Conservation (phyloP, 1,284 basidiomycete species). For the Leccinum pachyderme region DNA sequence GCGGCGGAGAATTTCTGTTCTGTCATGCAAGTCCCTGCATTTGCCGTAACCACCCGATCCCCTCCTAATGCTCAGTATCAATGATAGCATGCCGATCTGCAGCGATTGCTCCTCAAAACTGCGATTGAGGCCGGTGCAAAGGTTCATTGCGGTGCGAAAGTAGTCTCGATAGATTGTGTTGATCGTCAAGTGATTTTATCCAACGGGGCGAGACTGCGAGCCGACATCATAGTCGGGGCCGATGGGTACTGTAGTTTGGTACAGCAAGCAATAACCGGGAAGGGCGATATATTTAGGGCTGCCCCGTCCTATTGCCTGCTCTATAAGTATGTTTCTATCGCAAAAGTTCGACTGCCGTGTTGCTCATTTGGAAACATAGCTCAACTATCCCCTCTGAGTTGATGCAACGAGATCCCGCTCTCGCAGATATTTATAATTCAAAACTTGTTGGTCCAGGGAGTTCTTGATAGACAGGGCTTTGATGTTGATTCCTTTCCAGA, state of each 20-base stretch:
- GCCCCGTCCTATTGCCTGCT: slow-evolving; percentile 31
- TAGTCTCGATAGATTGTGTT: slow-evolving; percentile 37
- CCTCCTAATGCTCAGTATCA: slow-evolving; percentile 1
- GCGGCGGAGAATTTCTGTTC: slow-evolving; percentile 52
- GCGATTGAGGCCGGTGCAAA: slow-evolving; percentile 45
- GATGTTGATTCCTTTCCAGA: slow-evolving; percentile 26
- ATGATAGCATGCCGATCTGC: slow-evolving; percentile 30
- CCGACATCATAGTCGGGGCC: slow-evolving; percentile 64
- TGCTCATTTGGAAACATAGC: slow-evolving; percentile 29
- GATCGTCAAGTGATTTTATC: slow-evolving; percentile 38
- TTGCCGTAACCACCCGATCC: not conserved
- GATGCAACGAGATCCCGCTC: slow-evolving; percentile 38
- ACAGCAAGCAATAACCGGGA: slow-evolving; percentile 18
- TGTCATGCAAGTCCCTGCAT: slow-evolving; percentile 43
- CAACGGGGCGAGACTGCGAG: slow-evolving; percentile 45
- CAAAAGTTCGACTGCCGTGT: not conserved
- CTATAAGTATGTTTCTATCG: slow-evolving; percentile 43
- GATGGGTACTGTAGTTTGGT: slow-evolving; percentile 45
- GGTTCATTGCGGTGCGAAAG: slow-evolving; percentile 41
- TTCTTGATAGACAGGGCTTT: not conserved
- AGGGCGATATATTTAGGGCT: slow-evolving; percentile 12
- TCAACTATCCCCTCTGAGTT: slow-evolving; percentile 42
- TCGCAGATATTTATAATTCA: slow-evolving; percentile 32
- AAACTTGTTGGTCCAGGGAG: slow-evolving; percentile 30
- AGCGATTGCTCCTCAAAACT: slow-evolving; percentile 41